These are phyloP conservation scores for Phlebiopsis gigantea DNA, from an alignment of 768 basidiomycete species.

Conservation along the genomic window DNA sequence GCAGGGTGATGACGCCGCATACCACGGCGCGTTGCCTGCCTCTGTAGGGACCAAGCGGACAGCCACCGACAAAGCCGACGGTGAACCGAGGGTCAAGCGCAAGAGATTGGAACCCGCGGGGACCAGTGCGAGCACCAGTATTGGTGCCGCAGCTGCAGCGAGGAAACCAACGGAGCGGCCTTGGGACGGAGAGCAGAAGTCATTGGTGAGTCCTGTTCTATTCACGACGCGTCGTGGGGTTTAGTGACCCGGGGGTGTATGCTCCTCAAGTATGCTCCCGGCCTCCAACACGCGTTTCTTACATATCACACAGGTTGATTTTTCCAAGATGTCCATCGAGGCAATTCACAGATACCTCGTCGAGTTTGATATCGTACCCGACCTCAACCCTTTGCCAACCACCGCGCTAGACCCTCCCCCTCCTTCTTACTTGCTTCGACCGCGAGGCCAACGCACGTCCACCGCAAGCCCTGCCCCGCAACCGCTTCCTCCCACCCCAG, in stretches of 20 bases:
- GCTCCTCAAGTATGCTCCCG: neutral
- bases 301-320: slow-evolving; percentile 55
- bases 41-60: slow-evolving; percentile 50
- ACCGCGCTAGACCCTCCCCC: slow-evolving; percentile 64
- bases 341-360: slow-evolving; percentile 68
- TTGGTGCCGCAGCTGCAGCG: slow-evolving; percentile 2
- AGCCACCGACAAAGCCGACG: slow-evolving; percentile 62
- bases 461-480: slow-evolving; percentile 20
- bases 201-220: slow-evolving; percentile 17
- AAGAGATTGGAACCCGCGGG: slow-evolving; percentile 54
- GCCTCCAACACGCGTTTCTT: neutral
- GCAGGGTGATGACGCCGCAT: slow-evolving; percentile 63
- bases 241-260: neutral
- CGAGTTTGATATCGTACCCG: slow-evolving; percentile 67
- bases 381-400: slow-evolving; percentile 65
- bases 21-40: slow-evolving; percentile 28
- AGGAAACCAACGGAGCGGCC: slow-evolving; percentile 9
- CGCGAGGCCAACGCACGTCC: slow-evolving; percentile 40
- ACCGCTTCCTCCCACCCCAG: slow-evolving; percentile 42
- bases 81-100: slow-evolving; percentile 70
- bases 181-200: slow-evolving; percentile 18
- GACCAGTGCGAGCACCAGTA: slow-evolving; percentile 13
- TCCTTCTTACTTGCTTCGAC: slow-evolving; percentile 54
- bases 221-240: neutral
- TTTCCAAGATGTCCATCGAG: slow-evolving; percentile 59